Conservation (phyloP, 176 grass and related monocot species). For the Juncus inflexus region DNA sequence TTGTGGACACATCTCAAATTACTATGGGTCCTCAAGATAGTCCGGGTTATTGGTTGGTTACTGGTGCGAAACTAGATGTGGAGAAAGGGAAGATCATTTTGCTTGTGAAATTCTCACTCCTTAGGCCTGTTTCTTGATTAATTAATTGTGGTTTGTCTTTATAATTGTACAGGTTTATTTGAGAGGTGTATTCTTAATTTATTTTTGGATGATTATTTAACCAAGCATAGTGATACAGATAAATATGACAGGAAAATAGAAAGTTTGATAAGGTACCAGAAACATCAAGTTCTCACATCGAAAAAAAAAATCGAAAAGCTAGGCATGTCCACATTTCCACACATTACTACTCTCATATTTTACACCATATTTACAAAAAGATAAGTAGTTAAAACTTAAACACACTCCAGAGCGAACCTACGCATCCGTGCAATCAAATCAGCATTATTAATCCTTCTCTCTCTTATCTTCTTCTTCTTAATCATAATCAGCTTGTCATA, state of each 20-base stretch:
- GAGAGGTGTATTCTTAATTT: neutral
- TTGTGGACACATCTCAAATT: constrained; percentile 63
- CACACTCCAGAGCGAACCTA: neutral
- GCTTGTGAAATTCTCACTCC: constrained; percentile 80
- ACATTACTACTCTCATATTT: constrained; percentile 3
- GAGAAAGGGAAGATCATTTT: constrained; percentile 81
- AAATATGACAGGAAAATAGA: too few relatives aligned
- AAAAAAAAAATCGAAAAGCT: neutral
- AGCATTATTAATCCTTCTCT: constrained; percentile 23
- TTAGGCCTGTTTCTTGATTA: constrained; percentile 48
- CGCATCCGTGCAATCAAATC: constrained; percentile 30
- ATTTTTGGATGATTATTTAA: neutral
- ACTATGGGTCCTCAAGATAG: constrained; percentile 69
- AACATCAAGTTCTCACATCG: neutral
- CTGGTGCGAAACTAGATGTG: constrained; percentile 68
- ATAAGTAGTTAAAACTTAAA: neutral
- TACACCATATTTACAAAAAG: neutral
- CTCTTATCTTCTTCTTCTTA: constrained; percentile 46
- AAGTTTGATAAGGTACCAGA: neutral
- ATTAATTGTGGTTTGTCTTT: neutral
- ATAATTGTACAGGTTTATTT: constrained; percentile 17
- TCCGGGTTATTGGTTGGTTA: constrained; percentile 87
- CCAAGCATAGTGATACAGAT: too few relatives aligned
- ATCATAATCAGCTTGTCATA: constrained; percentile 59
- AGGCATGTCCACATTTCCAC: neutral